Evolutionary conservation across 2,329 filamentous ascomycete species (phyloP).

Genomic region (Botrytis byssoidea): DNA sequence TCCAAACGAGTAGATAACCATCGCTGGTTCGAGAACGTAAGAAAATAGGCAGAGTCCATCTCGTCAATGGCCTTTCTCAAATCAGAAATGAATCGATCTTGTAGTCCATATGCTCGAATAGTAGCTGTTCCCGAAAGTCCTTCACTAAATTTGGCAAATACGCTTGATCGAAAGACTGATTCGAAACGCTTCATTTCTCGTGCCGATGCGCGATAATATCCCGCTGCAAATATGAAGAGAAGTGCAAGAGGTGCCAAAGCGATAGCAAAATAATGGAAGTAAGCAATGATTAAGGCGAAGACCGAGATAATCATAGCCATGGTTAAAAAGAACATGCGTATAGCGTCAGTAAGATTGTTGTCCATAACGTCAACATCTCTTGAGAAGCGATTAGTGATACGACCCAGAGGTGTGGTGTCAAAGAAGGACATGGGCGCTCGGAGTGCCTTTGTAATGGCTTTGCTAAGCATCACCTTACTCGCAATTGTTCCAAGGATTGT

Average conservation of each 20-base stretch:
- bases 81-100: conserved; percentile 68
- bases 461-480: conserved; percentile 77
- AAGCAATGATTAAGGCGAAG: conserved; percentile 89
- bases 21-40: conserved; percentile 92
- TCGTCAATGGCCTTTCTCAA: conserved; percentile 75
- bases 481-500: conserved; percentile 78
- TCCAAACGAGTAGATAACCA: conserved; percentile 89
- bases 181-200: conserved; percentile 95
- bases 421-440: conserved; percentile 85
- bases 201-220: conserved; percentile 87
- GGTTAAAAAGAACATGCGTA: conserved; percentile 90
- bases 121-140: conserved; percentile 79
- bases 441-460: conserved; percentile 75
- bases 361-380: conserved; percentile 97
- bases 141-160: conserved; percentile 91
- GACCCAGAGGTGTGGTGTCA: conserved; percentile 90
- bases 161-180: conserved; percentile 77
- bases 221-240: conserved; percentile 77
- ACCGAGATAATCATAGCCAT: conserved; percentile 78
- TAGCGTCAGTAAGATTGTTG: conserved; percentile 82
- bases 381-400: conserved; percentile 95
- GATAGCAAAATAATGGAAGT: conserved; percentile 76
- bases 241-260: conserved; percentile 68
- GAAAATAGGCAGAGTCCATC: conserved; percentile 92
- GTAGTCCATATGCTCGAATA: conserved; percentile 85